phyloP scores from a whole-genome alignment of 75 land plant genomes.

The Ceratopteris richardii region DNA sequence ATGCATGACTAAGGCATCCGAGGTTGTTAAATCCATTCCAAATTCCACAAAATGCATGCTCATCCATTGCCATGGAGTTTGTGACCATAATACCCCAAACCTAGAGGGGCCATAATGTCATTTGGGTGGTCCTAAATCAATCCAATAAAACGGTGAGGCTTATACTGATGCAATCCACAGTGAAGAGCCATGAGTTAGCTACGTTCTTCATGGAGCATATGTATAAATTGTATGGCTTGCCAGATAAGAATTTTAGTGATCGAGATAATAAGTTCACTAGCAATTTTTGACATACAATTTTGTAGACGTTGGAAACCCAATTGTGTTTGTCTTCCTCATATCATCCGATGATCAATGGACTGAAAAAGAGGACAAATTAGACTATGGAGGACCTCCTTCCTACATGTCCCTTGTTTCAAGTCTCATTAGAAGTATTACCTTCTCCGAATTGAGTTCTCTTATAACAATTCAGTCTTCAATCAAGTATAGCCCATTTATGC shows the following conservation, averaged over 20 bases:
- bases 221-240: conserved; percentile 14
- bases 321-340: conserved; percentile 10
- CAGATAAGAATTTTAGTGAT: conserved; percentile 16
- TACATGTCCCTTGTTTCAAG: background rate
- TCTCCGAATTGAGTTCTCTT: conserved; percentile 10
- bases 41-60: conserved; percentile 10
- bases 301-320: conserved; percentile 15
- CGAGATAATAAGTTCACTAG: conserved; percentile 15
- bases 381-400: conserved; percentile 14
- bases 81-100: conserved; percentile 3
- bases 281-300: conserved; percentile 14
- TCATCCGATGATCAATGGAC: conserved; percentile 30
- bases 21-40: conserved; percentile 11
- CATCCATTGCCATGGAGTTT: conserved; percentile 13
- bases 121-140: conserved; percentile 4
- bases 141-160: background rate
- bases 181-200: background rate
- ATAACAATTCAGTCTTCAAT: background rate
- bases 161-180: background rate
- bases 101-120: background rate
- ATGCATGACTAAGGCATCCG: background rate
- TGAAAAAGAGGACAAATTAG: conserved; percentile 21
- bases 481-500: background rate
- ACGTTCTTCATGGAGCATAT: conserved; percentile 11
- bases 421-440: conserved; percentile 4